Base-by-base conservation (phyloP, 805 yeast genomes). In the Sporopachydermia lactativora region DNA sequence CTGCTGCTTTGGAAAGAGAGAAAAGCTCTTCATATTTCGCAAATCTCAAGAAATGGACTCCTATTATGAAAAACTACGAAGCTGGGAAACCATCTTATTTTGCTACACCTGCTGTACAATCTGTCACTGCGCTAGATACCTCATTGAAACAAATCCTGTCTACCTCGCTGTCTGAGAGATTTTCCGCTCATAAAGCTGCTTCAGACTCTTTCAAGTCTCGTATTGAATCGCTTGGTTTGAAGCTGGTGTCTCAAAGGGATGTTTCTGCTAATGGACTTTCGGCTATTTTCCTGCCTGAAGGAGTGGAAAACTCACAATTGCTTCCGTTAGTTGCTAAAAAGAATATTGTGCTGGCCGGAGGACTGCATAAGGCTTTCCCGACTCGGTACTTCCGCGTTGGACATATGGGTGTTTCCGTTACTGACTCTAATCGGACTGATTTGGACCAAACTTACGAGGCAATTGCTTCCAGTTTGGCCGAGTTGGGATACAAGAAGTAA, bases 91-190 rank as follows among this genome's bases (percentile, higher is more conserved):
- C 28, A 17, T 77, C 80, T 3, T 82, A 80, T 60, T 81, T 78
- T 50, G 89, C 88, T 8, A 81, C 89, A 2, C 89, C 88, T 13
- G 76, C 89, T 0, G 73, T 77, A 35, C 88, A 79, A 59, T 66
- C 80, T 38, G 61, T 81, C 44, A 77, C 77, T 48, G 82, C 88
- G 13, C 65, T 79, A 51, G 72, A 73, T 53, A 77, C 66, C 2
- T 74, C 88, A 3, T 63, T 81, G 44, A 70, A 67, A 40, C 82
- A 78, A 51, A 75, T 82, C 44, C 57, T 81, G 41, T 14, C 18
- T 8, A 43, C 45, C 8, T 60, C 64, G 3, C 56, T 81, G 42
- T 73, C 69, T 37, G 59, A 57, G 18, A 65, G 85, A 54, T 64
- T 77, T 44, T 63, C 63, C 16, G 67, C 68, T 47, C 81, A 80